These are phyloP conservation scores for Mycotypha africana DNA, from an alignment of 371 early-diverging fungal species.

Conservation along the genomic window DNA sequence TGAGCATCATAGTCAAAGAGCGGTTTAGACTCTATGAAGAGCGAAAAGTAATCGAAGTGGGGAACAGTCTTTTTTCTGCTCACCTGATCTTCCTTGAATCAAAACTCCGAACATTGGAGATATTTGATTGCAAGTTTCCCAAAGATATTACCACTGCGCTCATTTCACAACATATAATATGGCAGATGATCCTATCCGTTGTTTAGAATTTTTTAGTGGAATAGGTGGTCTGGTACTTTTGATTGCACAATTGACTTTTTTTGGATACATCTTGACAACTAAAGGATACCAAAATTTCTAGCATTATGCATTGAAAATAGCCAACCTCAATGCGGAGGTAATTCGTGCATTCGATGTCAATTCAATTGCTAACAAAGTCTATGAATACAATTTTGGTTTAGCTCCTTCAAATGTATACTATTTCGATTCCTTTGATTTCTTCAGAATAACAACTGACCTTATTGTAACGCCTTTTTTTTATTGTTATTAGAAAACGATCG, in stretches of 20 bases:
- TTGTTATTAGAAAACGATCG: conserved; percentile 50
- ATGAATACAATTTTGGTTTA: conserved; percentile 57
- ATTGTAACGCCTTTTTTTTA: neutral
- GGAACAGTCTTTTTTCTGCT: too few species aligned
- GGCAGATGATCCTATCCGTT: conserved; percentile 27
- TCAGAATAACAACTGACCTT: neutral
- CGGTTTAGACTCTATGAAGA: too few species aligned
- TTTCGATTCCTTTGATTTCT: too few species aligned
- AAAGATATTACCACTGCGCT: too few species aligned
- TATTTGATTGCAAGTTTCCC: too few species aligned
- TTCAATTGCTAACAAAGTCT: conserved; percentile 66
- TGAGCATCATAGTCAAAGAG: too few species aligned
- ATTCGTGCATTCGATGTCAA: conserved; percentile 67
- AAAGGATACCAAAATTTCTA: too few species aligned
- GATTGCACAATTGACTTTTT: too few species aligned
- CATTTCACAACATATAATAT: neutral
- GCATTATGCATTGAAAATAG: conserved; percentile 61
- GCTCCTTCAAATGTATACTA: conserved; percentile 47
- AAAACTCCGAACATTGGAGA: too few species aligned
- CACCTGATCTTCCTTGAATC: too few species aligned
- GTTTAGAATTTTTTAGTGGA: conserved; percentile 73
- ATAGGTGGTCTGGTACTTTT: conserved; percentile 64
- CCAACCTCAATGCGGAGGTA: conserved; percentile 43
- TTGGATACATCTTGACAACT: too few species aligned
- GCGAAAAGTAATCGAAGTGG: too few species aligned